These are phyloP conservation scores for Trichomonascaceae sp. DNA, from an alignment of 1,139 yeast species.

Conservation along the genomic window DNA sequence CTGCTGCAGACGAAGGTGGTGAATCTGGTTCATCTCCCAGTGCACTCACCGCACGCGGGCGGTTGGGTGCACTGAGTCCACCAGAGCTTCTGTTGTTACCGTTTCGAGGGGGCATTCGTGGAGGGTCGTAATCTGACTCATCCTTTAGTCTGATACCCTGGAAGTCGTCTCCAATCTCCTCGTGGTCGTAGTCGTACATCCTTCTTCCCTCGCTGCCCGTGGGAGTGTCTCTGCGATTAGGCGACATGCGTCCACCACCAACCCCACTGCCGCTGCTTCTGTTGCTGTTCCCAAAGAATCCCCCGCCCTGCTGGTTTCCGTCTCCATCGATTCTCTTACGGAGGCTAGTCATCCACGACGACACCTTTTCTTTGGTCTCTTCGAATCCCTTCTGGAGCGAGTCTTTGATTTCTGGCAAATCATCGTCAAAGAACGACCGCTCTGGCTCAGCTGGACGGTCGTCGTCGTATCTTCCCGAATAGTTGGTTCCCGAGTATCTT, in stretches of 20 bases:
- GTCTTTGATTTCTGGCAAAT: slow-evolving; percentile 53
- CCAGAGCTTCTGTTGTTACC: slow-evolving; percentile 6
- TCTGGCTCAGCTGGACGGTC: slow-evolving; percentile 13
- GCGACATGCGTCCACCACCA: background rate
- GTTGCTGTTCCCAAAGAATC: slow-evolving; percentile 7
- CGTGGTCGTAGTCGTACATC: slow-evolving; percentile 15
- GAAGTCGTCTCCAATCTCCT: slow-evolving; percentile 38
- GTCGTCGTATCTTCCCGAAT: slow-evolving; percentile 19
- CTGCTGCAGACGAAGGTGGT: slow-evolving; percentile 5
- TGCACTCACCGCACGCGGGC: slow-evolving; percentile 16
- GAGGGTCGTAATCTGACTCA: slow-evolving; percentile 25
- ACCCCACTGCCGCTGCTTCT: background rate
- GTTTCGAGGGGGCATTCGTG: slow-evolving; percentile 7
- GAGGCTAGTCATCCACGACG: slow-evolving; percentile 70
- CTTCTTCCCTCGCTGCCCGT: slow-evolving; percentile 10
- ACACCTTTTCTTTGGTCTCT: slow-evolving; percentile 69
- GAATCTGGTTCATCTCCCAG: slow-evolving; percentile 18
- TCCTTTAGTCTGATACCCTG: slow-evolving; percentile 41
- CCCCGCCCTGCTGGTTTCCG: slow-evolving; percentile 10
- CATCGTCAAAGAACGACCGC: slow-evolving; percentile 41
- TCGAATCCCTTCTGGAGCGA: slow-evolving; percentile 65
- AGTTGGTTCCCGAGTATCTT: slow-evolving; percentile 9
- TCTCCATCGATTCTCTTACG: slow-evolving; percentile 40
- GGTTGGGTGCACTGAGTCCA: slow-evolving; percentile 1
- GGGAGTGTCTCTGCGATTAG: slow-evolving; percentile 5